phyloP scores from a whole-genome alignment of 2,329 filamentous ascomycete species.

The Aspergillus fumigatiaffinis region DNA sequence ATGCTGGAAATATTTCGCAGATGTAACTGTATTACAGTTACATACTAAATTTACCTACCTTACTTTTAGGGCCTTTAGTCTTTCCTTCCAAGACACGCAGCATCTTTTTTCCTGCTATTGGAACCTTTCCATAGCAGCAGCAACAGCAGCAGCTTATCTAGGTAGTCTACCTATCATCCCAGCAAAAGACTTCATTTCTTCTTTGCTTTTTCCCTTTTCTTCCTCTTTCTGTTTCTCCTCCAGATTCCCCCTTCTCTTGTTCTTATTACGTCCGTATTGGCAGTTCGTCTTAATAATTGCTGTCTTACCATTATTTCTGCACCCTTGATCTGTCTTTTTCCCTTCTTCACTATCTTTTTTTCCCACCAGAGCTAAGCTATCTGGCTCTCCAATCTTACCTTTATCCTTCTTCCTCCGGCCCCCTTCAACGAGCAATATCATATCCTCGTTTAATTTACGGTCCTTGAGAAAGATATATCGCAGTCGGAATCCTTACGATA shows the following conservation, averaged over 20 bases:
- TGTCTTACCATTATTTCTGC: not conserved
- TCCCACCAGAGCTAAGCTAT: not conserved
- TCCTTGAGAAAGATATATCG: not conserved
- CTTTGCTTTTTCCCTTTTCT: constrained; percentile 22
- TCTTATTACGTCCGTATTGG: not conserved
- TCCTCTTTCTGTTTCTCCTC: constrained; percentile 9
- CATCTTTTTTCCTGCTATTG: constrained; percentile 19
- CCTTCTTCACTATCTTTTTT: not conserved
- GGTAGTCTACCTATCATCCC: constrained; percentile 13
- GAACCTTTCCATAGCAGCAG: constrained; percentile 4
- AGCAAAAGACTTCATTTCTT: constrained; percentile 11
- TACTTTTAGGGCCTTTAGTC: not conserved
- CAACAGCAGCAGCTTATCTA: not conserved
- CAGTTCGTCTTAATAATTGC: not conserved
- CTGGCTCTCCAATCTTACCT: not conserved
- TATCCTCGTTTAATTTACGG: not conserved
- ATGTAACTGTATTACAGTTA: not conserved
- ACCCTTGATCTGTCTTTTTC: not conserved
- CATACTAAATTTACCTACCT: not conserved
- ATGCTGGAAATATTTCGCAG: not conserved
- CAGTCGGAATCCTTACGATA: constrained; percentile 7
- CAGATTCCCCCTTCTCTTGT: constrained; percentile 13
- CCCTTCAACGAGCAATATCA: not conserved
- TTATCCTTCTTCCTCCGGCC: not conserved
- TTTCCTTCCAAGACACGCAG: constrained; percentile 16